Evolutionary conservation across 768 basidiomycete genomes (phyloP), one percentile per base, ranked within the genome.

Genomic region (Rickenella mellea): DNA sequence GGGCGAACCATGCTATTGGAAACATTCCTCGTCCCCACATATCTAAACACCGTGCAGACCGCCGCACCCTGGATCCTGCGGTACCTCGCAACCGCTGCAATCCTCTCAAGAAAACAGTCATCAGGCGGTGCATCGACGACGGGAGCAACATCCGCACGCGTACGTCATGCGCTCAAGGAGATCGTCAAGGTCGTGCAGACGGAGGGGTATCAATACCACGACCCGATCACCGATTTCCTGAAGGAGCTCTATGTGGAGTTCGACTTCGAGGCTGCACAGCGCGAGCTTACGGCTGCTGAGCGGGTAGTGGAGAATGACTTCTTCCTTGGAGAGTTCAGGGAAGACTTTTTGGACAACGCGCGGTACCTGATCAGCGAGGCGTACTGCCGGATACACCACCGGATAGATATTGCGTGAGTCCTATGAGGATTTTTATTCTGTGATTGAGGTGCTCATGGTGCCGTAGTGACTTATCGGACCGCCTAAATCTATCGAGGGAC

Each of bases 31-130:
- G 76, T 86, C 15, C 93, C 93, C 1, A 86, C 87, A 1, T 98
- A 97, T 70, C 84, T 99, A 60, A 96, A 97, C 68, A 97, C 96
- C 10, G 93, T 98, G 60, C 96, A 98, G 62, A 96, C 93, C 0
- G 80, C 91, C 4, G 87, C 74, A 42, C 93, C 94, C 0, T 96
- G 93, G 85, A 74, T 98, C 53, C 71, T 98, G 41, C 83, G 96
- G 39, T 98, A 98, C 69, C 79, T 97, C 50, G 81, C 91, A 15
- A 81, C 86, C 19, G 92, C 96, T 4, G 90, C 92, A 28, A 80
- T 99, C 51, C 80, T 98, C 53, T 87, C 89, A 14, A 81, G 90
- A 52, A 87, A 91, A 57, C 66, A 76, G 12, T 70, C 84, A 0
- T 65, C 79, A 0, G 62, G 76, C 9, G 58, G 69, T 14, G 57